Percentiles rank a stretch among this genome's conserved stretches.
These are phyloP conservation scores for Rubia balearica DNA, from an alignment of 305 asterid species.

Conservation along the genomic window DNA sequence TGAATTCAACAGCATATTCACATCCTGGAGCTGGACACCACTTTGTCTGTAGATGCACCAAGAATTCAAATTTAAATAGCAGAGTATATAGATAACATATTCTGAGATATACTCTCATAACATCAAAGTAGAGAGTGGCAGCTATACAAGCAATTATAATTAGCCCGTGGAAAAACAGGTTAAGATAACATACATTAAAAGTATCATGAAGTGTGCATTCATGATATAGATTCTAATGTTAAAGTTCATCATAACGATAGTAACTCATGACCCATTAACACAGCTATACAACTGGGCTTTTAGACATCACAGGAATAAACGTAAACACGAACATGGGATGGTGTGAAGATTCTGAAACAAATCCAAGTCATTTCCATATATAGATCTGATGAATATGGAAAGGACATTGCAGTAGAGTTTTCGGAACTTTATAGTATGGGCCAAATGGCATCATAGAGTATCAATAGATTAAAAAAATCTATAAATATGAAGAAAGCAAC, in stretches of 20 bases:
- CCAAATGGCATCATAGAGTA: not conserved
- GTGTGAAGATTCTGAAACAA: not conserved
- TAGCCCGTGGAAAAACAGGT: not conserved
- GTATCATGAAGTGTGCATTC: not conserved
- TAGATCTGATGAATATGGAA: not conserved
- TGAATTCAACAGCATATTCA: conserved; percentile 77
- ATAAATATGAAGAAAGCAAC: not conserved
- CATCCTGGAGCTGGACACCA: conserved; percentile 99
- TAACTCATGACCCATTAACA: not conserved
- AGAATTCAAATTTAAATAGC: not conserved
- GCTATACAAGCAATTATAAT: not conserved
- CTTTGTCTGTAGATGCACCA: conserved; percentile 50
- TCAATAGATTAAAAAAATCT: not conserved
- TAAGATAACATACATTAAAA: not conserved
- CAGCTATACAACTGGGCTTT: not conserved
- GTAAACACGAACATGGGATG: not conserved
- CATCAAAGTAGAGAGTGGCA: not conserved
- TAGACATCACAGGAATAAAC: not conserved
- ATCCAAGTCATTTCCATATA: not conserved
- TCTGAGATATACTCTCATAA: not conserved
- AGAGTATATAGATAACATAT: not conserved
- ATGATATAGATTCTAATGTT: not conserved
- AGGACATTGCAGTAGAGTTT: not conserved
- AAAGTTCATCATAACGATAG: not conserved
- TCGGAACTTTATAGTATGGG: not conserved